Base-by-base conservation (phyloP, 768 basidiomycete genomes). In the Boletus rubescentipes region DNA sequence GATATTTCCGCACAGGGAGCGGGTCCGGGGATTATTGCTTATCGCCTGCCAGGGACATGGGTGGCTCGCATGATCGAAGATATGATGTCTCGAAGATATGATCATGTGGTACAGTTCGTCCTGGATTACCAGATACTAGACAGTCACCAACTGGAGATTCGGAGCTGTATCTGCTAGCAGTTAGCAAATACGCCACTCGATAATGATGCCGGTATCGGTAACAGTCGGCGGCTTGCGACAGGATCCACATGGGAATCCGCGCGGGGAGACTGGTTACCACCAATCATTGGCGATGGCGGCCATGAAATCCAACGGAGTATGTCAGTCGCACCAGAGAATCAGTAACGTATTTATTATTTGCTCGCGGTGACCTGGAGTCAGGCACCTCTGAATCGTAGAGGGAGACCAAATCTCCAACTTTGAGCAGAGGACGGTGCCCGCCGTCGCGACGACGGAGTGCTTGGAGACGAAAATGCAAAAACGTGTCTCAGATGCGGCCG, bases 401-500 rank as follows among this genome's bases (percentile, higher is more conserved):
- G 53, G 51, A 55, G 34, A 23, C 23, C 38, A n/a, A 18, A 32
- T 53, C 46, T 39, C 52, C 31, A 38, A 34, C n/a, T n/a, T n/a
- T n/a, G n/a, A 49, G 21, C 11, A 2, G 36, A 26, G 42, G 20
- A 30, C n/a, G 46, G 54, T 38, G 18, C 14, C 53, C 40, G 23
- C 20, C 36, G 14, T 56, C 45, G 44, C 26, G 14, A 26, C 32
- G 42, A 23, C 23, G 18, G 39, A 20, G 37, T 29, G n/a, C 34
- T 15, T 39, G 34, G 32, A 55, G 39, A 55, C 32, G 51, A 42
- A 32, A 14, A 46, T 16, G n/a, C 21, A 10, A 9, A n/a, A n/a
- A 12, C 12, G 30, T 9, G 1, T 30, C 20, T 11, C 26, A 26
- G 30, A 12, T 32, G 16, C 8, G 20, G 41, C 18, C 20, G 42